Evolutionary conservation across 2,329 filamentous ascomycete genomes (phyloP).

Genomic region (Sclerotinia sclerotiorum): DNA sequence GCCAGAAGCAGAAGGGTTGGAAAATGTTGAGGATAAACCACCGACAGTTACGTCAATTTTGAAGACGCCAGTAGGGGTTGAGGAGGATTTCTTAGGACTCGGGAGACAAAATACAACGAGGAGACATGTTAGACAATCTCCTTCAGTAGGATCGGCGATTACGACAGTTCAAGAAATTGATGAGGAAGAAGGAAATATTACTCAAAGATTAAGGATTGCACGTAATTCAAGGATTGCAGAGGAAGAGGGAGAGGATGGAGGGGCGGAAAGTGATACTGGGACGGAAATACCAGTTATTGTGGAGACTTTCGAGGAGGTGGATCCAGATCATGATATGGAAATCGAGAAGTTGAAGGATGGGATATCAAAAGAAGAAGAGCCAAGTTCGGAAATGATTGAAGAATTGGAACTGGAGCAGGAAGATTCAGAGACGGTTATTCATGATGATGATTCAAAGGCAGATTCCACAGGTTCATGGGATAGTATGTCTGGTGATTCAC

Average conservation of each 20-base stretch:
- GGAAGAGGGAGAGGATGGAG: slow-evolving; percentile 11
- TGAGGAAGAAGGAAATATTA: slow-evolving; percentile 65
- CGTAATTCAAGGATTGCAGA: slow-evolving; percentile 45
- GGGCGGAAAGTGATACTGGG: slow-evolving; percentile 17
- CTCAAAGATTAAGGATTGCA: slow-evolving; percentile 49
- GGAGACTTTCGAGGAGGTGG: slow-evolving; percentile 37
- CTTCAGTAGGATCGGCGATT: slow-evolving; percentile 75
- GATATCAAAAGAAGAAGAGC: background rate
- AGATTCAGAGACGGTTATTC: slow-evolving; percentile 10
- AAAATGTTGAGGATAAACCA: slow-evolving; percentile 50
- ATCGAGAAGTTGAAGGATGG: slow-evolving; percentile 1
- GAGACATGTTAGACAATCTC: slow-evolving; percentile 76
- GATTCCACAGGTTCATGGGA: slow-evolving; percentile 22
- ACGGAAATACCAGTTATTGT: slow-evolving; percentile 39
- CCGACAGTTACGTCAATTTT: slow-evolving; percentile 39
- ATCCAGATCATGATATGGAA: slow-evolving; percentile 30
- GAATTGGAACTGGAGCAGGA: slow-evolving; percentile 2
- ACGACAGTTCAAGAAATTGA: slow-evolving; percentile 80
- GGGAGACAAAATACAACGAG: slow-evolving; percentile 69
- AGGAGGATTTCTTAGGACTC: slow-evolving; percentile 54
- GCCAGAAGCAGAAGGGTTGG: slow-evolving; percentile 84
- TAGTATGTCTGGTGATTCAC: slow-evolving; percentile 20
- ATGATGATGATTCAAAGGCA: slow-evolving; percentile 11
- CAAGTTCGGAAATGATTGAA: background rate
- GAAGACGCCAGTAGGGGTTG: slow-evolving; percentile 44